phyloP scores from a whole-genome alignment of 2,329 filamentous ascomycete genomes.

The Claviceps sp. region DNA sequence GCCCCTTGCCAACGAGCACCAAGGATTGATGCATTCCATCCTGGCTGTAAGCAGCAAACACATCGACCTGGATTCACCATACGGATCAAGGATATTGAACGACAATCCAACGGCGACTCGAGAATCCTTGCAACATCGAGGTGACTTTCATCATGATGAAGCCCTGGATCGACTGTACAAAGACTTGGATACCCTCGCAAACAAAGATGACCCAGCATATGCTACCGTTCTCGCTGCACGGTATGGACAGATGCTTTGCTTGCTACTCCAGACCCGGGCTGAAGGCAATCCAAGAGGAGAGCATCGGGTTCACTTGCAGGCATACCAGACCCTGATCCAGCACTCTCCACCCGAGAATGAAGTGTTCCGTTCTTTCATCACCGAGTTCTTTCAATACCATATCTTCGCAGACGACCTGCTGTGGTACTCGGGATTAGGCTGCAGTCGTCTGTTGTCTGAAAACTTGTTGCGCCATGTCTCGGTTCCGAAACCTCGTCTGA shows the following conservation, averaged over 20 bases:
- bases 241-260: constrained; percentile 50
- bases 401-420: constrained; percentile 51
- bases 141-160: constrained; percentile 41
- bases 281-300: constrained; percentile 48
- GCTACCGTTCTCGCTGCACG: constrained; percentile 37
- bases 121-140: constrained; percentile 34
- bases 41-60: constrained; percentile 74
- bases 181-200: constrained; percentile 28
- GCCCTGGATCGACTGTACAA: constrained; percentile 39
- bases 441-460: constrained; percentile 26
- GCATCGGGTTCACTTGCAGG: constrained; percentile 67
- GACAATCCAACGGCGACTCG: constrained; percentile 33
- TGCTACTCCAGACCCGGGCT: constrained; percentile 43
- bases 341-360: constrained; percentile 47
- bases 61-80: constrained; percentile 44
- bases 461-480: constrained; percentile 28
- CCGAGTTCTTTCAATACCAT: constrained; percentile 79
- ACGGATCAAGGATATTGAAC: constrained; percentile 38
- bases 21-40: constrained; percentile 81
- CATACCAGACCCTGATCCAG: constrained; percentile 59
- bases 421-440: constrained; percentile 28
- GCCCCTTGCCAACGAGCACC: constrained; percentile 66
- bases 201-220: constrained; percentile 29
- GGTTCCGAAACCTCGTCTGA: constrained; percentile 41
- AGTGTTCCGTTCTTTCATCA: constrained; percentile 49